Percentiles rank a stretch among this genome's conserved stretches.
These are phyloP conservation scores for Zygosaccharomyces pseudobailii DNA, from an alignment of 1,139 yeast genomes.

Conservation along the genomic window DNA sequence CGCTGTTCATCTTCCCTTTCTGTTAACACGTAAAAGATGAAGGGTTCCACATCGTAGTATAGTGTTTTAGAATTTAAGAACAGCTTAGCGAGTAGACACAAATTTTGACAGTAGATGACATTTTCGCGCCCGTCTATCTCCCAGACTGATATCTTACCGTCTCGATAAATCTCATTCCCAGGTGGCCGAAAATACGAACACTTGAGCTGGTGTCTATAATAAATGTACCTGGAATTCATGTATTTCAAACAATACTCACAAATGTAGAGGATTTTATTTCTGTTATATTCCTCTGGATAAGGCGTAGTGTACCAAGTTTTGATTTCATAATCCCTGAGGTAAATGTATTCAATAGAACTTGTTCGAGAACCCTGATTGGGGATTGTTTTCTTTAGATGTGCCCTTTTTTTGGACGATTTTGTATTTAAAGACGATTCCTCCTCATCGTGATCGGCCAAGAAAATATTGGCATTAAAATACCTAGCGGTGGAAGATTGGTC, in stretches of 20 bases:
- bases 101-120: slow-evolving; percentile 77
- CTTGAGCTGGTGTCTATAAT: slow-evolving; percentile 66
- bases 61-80: slow-evolving; percentile 87
- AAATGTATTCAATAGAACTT: slow-evolving; percentile 46
- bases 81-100: slow-evolving; percentile 83
- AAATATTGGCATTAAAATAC: slow-evolving; percentile 26
- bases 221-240: slow-evolving; percentile 64
- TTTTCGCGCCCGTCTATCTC: slow-evolving; percentile 90
- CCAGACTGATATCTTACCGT: slow-evolving; percentile 63
- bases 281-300: slow-evolving; percentile 81
- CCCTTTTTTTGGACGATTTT: slow-evolving; percentile 3
- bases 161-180: slow-evolving; percentile 84
- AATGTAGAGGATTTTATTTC: slow-evolving; percentile 56
- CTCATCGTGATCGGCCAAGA: slow-evolving; percentile 17
- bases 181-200: slow-evolving; percentile 76
- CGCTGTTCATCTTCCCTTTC: slow-evolving; percentile 50
- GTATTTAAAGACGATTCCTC: slow-evolving; percentile 6
- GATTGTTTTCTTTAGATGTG: background rate
- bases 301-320: slow-evolving; percentile 94
- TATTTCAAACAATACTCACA: slow-evolving; percentile 87
- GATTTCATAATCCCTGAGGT: slow-evolving; percentile 66
- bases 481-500: slow-evolving; percentile 21
- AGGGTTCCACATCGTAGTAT: slow-evolving; percentile 93
- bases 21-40: slow-evolving; percentile 78
- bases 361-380: slow-evolving; percentile 3